phyloP scores from a whole-genome alignment of 2,329 filamentous ascomycete genomes.

The Pseudogymnoascus sp. region DNA sequence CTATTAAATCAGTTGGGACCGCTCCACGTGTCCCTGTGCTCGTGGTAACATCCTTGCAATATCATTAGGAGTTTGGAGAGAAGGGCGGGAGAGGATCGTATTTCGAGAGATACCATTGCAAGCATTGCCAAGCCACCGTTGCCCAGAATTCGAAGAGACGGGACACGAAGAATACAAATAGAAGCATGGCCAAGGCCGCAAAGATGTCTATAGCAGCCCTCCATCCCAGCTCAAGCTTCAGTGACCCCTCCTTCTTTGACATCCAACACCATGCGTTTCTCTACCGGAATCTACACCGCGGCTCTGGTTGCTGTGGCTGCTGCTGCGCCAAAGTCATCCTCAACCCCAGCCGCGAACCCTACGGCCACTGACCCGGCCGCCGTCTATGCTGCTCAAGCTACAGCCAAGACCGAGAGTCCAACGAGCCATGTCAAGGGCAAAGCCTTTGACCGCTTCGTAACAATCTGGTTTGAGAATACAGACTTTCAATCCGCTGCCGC shows the following conservation, averaged over 20 bases:
- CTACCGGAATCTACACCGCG: conserved; percentile 20
- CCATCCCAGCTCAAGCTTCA: not conserved
- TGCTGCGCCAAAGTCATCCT: conserved; percentile 20
- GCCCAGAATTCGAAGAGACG: not conserved
- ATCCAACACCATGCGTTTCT: conserved; percentile 25
- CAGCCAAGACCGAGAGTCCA: conserved; percentile 53
- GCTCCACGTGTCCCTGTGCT: not conserved
- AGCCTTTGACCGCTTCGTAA: conserved; percentile 64
- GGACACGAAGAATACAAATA: not conserved
- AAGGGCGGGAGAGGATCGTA: not conserved
- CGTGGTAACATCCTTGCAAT: not conserved
- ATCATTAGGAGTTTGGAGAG: not conserved
- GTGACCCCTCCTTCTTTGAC: conserved; percentile 1
- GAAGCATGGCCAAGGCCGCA: not conserved
- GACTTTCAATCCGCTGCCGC: conserved; percentile 58
- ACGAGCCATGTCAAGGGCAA: conserved; percentile 62
- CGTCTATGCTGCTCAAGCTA: conserved; percentile 52
- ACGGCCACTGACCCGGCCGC: conserved; percentile 47
- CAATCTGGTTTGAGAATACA: conserved; percentile 75
- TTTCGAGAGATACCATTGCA: not conserved
- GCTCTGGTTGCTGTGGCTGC: conserved; percentile 26
- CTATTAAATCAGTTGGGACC: not conserved
- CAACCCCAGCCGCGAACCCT: conserved; percentile 16
- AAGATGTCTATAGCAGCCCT: not conserved
- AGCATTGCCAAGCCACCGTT: not conserved